Evolutionary conservation across 306 rosid genomes (phyloP), one percentile per base, ranked within the genome.

Genomic region (Casuarina glauca): DNA sequence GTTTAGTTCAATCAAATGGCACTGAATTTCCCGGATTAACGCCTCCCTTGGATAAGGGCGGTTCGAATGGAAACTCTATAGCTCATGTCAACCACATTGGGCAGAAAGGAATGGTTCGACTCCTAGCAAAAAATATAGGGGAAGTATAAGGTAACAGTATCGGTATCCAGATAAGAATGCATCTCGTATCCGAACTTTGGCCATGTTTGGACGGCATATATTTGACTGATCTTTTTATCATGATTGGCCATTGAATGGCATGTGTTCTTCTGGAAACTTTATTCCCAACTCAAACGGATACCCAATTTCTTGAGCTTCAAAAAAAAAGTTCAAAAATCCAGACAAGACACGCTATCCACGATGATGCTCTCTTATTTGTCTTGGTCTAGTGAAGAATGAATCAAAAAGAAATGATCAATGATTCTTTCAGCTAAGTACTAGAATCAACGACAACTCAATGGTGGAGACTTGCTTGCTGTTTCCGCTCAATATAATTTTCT

Each of bases 281-380:
- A 70, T 81, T 70, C 80, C 73, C 77, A 70, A 74, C 49, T 43
- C 50, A 58, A 66, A 61, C 15, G 6, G 46, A 62, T 36, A 46
- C 17, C 48, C 19, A 4, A 62, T 35, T 62, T 62, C 16, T 36
- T 11, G 41, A 62, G 62, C 50, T 46, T 11, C 1, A 9, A 13
- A 48, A 11, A 36, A 13, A 35, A 12, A 62, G 8, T 15, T 62
- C 11, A 9, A 48, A 48, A 36, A 0, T 35, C 15, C 17, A 19
- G 39, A 32, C 2, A 13, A 1, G 26, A 62, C 43, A 13, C 43
- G 13, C 36, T 12, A 5, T 4, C 36, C 32, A 42, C 5, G 41
- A 61, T 12, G 41, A 61, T 42, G 68, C n/a, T 61, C 68, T 61
- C 19, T 32, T 0, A 3, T 0, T 12, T 61, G 11, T 61, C 10